Conservation (phyloP, 2,329 filamentous ascomycete species). For the Aspergillus sp. region DNA sequence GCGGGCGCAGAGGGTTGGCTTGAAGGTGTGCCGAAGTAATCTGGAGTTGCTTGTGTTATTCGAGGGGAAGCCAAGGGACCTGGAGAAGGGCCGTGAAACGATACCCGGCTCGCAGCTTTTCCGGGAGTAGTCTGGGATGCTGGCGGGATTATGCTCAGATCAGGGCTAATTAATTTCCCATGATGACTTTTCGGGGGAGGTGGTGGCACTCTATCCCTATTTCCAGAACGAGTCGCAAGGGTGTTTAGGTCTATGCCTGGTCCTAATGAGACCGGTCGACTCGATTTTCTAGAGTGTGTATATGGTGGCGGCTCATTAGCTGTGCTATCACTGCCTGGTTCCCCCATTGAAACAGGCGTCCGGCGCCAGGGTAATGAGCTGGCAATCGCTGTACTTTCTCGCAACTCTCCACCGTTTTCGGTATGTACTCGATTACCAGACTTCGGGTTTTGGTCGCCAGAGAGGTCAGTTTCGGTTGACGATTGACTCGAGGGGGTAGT, state of each 20-base stretch:
- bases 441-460: constrained; percentile 18
- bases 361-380: constrained; percentile 7
- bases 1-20: constrained; percentile 16
- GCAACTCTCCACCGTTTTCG: not conserved
- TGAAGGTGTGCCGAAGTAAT: constrained; percentile 33
- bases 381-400: not conserved
- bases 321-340: constrained; percentile 47
- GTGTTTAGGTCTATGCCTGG: constrained; percentile 50
- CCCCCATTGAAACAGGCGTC: constrained; percentile 10
- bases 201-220: constrained; percentile 65
- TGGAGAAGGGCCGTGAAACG: constrained; percentile 25
- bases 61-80: constrained; percentile 21
- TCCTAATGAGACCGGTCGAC: constrained; percentile 57
- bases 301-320: constrained; percentile 49
- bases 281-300: constrained; percentile 50
- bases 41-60: constrained; percentile 55
- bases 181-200: constrained; percentile 72
- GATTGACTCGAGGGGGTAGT: constrained; percentile 16
- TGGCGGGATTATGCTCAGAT: constrained; percentile 28
- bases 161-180: constrained; percentile 67
- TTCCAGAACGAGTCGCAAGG: constrained; percentile 27
- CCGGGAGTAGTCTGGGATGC: constrained; percentile 23
- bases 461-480: constrained; percentile 6
- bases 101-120: constrained; percentile 27
- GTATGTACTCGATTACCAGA: not conserved